phyloP scores from a whole-genome alignment of 805 yeast genomes.

The Nakazawaea ishiwadae region DNA sequence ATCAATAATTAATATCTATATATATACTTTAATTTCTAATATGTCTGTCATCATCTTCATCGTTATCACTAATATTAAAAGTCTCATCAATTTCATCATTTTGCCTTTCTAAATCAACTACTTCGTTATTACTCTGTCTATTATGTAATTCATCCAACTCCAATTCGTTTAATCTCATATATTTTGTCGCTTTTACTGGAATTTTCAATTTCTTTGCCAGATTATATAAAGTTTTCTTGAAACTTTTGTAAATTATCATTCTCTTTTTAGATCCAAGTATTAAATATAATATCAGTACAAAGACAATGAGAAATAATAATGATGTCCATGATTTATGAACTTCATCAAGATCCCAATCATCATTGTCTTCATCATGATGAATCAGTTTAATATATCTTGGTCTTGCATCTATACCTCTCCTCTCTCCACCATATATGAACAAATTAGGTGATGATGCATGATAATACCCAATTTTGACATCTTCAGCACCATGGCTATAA shows the following conservation, averaged over 20 bases:
- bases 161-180: no score
- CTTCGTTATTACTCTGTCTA: conserved; percentile 5
- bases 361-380: conserved; percentile 16
- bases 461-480: conserved; percentile 37
- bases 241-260: conserved; percentile 1
- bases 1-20: conserved; percentile 10
- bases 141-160: no score
- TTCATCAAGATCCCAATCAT: conserved; percentile 12
- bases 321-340: conserved; percentile 2
- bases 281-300: not conserved
- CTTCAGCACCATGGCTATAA: conserved; percentile 17
- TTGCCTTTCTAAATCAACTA: conserved; percentile 17
- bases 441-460: conserved; percentile 43
- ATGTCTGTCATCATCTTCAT: not conserved
- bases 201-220: conserved; percentile 1
- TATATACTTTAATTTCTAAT: not conserved
- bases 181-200: no score
- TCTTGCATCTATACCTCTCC: conserved; percentile 31
- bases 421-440: conserved; percentile 52
- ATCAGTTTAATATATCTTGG: conserved; percentile 31
- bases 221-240: conserved; percentile 3
- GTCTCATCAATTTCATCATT: conserved; percentile 15
- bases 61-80: conserved; percentile 13
- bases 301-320: not conserved
- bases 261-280: conserved; percentile 12